Evolutionary conservation across 106 monocot genomes (phyloP), one percentile per base, ranked within the genome.

Genomic region (Chionographis japonica): DNA sequence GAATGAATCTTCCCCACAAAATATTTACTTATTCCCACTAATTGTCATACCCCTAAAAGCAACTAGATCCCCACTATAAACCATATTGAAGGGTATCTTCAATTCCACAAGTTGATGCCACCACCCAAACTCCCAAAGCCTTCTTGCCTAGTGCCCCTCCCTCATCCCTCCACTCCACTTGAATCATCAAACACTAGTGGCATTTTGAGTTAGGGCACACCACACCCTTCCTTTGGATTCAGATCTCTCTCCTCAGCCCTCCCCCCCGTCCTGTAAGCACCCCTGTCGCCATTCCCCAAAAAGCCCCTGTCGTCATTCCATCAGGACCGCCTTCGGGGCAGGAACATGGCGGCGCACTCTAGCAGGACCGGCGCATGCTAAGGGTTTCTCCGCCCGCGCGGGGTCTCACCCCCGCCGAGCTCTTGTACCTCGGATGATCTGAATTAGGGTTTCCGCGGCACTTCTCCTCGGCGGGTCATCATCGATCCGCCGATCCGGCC

Each of bases 301-400:
- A 82, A 67, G 43, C 72, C 68, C 86, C 86, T 79, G 17, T 20
- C 42, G 19, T 61, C 14, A 8, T 56, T 16, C 36, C 40, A 50
- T 12, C 40, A 73, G 63, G 58, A 9, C 54, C 38, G 19, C 20
- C 54, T 65, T 49, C 56, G 35, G 57, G 55, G 57, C 10, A 9
- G 54, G 40, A 9, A 56, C 55, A 9, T 54, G 14, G 8, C 46
- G 36, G 40, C 52, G 51, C 40, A 18, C 9, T 8, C n/a, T 37
- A 39, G 10, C 37, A 19, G 36, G 53, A 18, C 41, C 61, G 9
- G 53, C 50, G 16, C 52, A 20, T 5, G 2, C 12, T 13, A 5
- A 42, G 67, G 38, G 53, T 27, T 27, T 27, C 27, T 27, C 27
- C 27, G 27, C 27, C 27, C 27, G 27, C 27, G 27, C n/a, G 27